These are phyloP conservation scores for Diaporthe sp. DNA, from an alignment of 2,329 filamentous ascomycete genomes.

Conservation along the genomic window DNA sequence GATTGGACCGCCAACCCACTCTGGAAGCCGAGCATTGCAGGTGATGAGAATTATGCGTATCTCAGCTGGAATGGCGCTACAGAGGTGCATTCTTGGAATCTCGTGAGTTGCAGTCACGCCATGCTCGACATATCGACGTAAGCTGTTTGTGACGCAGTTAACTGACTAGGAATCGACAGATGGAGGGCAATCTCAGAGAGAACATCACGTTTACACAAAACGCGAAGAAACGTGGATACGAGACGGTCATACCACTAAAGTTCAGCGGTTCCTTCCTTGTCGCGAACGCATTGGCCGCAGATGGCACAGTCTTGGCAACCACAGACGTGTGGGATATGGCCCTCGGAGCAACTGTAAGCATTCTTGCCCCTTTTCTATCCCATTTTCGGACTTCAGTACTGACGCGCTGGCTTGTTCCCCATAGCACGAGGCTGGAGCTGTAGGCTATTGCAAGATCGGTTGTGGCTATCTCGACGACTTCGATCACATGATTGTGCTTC, in stretches of 20 bases:
- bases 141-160: not conserved
- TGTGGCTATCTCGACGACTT: conserved; percentile 39
- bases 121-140: not conserved
- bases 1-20: conserved; percentile 46
- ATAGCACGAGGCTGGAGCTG: conserved; percentile 39
- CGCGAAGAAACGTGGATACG: conserved; percentile 38
- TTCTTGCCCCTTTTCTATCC: not conserved
- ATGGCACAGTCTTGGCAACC: conserved; percentile 38
- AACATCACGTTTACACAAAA: conserved; percentile 40
- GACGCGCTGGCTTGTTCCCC: not conserved
- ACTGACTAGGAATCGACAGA: conserved; percentile 11
- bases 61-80: conserved; percentile 53
- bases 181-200: conserved; percentile 36
- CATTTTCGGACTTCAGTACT: not conserved
- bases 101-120: conserved; percentile 29
- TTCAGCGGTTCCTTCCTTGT: conserved; percentile 33
- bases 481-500: conserved; percentile 38
- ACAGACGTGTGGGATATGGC: conserved; percentile 40
- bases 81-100: conserved; percentile 46
- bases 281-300: conserved; percentile 38
- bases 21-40: conserved; percentile 45
- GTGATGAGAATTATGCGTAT: conserved; percentile 44
- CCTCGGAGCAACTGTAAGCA: conserved; percentile 40
- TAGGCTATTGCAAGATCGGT: conserved; percentile 40
- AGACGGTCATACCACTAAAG: conserved; percentile 40